These are phyloP conservation scores for Nicotiana tabacum DNA, from an alignment of 257 asterid species.

Conservation along the genomic window DNA sequence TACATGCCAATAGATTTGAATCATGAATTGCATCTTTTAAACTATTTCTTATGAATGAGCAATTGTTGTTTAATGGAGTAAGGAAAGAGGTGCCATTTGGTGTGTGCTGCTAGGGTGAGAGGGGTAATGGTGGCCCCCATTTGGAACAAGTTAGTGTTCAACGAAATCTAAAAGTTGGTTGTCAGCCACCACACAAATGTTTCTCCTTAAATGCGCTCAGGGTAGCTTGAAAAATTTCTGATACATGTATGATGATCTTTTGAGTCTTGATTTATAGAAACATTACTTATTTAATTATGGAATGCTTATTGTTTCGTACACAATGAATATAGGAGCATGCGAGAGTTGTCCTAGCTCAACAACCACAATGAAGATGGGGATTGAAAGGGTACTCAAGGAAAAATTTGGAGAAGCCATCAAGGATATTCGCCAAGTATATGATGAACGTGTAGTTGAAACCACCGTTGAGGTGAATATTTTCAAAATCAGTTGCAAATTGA, in stretches of 20 bases:
- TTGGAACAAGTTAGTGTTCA: not conserved
- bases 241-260: not conserved
- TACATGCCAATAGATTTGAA: not conserved
- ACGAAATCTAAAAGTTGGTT: not conserved
- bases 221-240: not conserved
- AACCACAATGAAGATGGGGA: constrained; percentile 91
- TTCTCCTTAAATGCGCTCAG: not conserved
- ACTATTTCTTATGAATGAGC: not conserved
- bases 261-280: not conserved
- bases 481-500: not conserved
- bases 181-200: not conserved
- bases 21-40: not conserved
- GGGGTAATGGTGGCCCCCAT: not conserved
- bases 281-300: not conserved
- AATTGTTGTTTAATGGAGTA: not conserved
- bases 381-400: constrained; percentile 80
- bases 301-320: not conserved
- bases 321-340: constrained; percentile 55
- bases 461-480: constrained; percentile 54
- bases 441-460: constrained; percentile 33
- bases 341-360: constrained; percentile 91
- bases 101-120: not conserved
- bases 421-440: constrained; percentile 74
- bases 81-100: not conserved
- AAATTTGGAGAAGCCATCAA: constrained; percentile 77